These are phyloP conservation scores for Fomitopsis pinicola DNA, from an alignment of 1,284 basidiomycete species.

Conservation along the genomic window DNA sequence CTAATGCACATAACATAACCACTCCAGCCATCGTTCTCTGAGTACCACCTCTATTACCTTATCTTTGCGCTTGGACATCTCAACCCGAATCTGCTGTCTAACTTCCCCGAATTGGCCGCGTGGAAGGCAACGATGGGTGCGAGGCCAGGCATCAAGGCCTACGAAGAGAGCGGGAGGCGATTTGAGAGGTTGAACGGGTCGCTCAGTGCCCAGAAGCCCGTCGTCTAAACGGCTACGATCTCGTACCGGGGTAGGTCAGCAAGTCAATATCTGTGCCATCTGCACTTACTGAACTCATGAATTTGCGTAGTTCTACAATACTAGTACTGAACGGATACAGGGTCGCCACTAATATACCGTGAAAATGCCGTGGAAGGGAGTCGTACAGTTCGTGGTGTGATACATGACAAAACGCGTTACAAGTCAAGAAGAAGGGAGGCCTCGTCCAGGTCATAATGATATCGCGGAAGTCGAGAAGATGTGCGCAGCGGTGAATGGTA, in stretches of 20 bases:
- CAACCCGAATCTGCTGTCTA: neutral
- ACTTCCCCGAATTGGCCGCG: neutral
- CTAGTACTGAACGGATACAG: neutral
- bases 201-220: neutral
- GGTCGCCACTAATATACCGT: neutral
- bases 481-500: neutral
- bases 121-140: neutral
- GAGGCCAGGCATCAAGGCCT: neutral
- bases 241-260: too few relatives aligned
- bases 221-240: too few relatives aligned
- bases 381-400: neutral
- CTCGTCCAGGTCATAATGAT: neutral
- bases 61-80: neutral
- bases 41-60: neutral
- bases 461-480: neutral
- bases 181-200: neutral
- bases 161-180: neutral
- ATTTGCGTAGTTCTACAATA: too few relatives aligned
- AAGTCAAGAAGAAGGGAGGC: neutral
- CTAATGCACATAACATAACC: neutral
- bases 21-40: neutral
- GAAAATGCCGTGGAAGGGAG: neutral
- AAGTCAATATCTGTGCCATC: too few relatives aligned
- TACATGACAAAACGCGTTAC: neutral
- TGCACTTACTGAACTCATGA: neutral